A percentile compares a stretch with the other conserved stretches of the same genome.
phyloP scores from a whole-genome alignment of 78 protist genomes.

The Capsaspora owczarzaki region DNA sequence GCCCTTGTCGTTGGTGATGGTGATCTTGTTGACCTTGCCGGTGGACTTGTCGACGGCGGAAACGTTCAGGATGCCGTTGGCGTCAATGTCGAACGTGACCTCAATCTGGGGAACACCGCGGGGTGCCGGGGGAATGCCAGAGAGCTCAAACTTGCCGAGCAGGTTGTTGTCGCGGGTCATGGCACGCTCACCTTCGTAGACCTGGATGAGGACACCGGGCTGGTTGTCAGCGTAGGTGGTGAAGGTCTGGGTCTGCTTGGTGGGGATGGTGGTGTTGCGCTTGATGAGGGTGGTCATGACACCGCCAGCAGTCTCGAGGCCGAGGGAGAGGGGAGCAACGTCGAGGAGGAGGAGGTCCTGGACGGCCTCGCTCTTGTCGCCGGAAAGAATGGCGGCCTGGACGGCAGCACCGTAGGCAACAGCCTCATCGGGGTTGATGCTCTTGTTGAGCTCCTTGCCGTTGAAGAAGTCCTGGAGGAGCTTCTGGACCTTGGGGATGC shows the following conservation, averaged over 20 bases:
- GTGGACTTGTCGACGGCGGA: conserved; percentile 86
- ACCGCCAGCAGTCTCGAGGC: conserved; percentile 98
- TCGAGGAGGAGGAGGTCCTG: conserved; percentile 84
- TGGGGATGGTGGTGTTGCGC: conserved; percentile 97
- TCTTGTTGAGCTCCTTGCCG: conserved; percentile 85
- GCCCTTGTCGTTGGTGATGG: conserved; percentile 93
- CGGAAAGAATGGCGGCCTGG: conserved; percentile 94
- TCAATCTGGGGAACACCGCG: conserved; percentile 95
- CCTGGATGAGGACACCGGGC: conserved; percentile 81
- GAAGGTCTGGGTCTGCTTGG: conserved; percentile 90
- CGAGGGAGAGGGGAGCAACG: conserved; percentile 97
- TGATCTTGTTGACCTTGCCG: conserved; percentile 72
- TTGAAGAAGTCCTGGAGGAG: conserved; percentile 90
- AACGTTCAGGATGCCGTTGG: conserved; percentile 91
- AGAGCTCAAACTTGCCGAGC: conserved; percentile 88
- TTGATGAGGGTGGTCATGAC: conserved; percentile 94
- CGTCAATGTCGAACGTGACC: conserved; percentile 94
- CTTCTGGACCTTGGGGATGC: conserved; percentile 95
- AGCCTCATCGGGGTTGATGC: conserved; percentile 98
- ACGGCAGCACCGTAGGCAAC: conserved; percentile 99
- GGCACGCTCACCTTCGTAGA: conserved; percentile 92
- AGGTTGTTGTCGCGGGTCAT: conserved; percentile 86
- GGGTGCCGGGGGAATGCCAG: conserved; percentile 96
- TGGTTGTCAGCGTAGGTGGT: conserved; percentile 94
- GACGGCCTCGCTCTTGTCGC: conserved; percentile 32